phyloP scores from a whole-genome alignment of 2,329 filamentous ascomycete species.

The Waltergamsia citrina region DNA sequence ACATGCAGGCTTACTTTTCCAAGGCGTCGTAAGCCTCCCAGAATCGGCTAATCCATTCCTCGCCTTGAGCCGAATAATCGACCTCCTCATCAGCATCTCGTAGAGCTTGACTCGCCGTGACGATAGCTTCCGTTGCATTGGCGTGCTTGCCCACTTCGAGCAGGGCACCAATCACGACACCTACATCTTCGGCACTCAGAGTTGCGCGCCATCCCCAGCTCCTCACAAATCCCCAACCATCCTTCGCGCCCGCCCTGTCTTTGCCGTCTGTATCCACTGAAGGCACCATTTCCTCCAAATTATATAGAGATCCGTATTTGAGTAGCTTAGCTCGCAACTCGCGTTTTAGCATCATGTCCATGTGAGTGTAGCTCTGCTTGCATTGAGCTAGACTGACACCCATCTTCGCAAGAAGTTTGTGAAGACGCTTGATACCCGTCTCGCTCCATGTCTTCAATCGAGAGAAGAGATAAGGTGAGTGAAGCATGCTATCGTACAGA shows the following conservation, averaged over 20 bases:
- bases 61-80: constrained; percentile 40
- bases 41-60: constrained; percentile 59
- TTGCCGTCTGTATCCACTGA: constrained; percentile 61
- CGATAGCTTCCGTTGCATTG: constrained; percentile 19
- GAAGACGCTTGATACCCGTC: constrained; percentile 73
- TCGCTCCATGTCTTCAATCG: constrained; percentile 93
- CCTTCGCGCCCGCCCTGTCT: constrained; percentile 63
- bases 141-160: constrained; percentile 73
- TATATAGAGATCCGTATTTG: constrained; percentile 88
- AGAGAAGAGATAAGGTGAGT: constrained; percentile 89
- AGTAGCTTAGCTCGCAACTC: constrained; percentile 76
- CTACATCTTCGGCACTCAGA: constrained; percentile 84
- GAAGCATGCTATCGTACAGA: constrained; percentile 95
- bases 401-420: constrained; percentile 97
- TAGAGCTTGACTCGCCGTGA: constrained; percentile 17
- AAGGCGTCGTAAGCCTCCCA: constrained; percentile 67
- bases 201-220: constrained; percentile 98
- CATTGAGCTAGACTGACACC: constrained; percentile 89
- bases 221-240: constrained; percentile 93
- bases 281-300: constrained; percentile 87
- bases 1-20: constrained; percentile 44
- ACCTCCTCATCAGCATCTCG: constrained; percentile 36
- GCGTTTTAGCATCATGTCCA: constrained; percentile 95
- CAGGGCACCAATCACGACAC: constrained; percentile 84
- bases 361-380: constrained; percentile 92